Base-by-base conservation (phyloP, 306 rosid species). In the Castanospermum australe region DNA sequence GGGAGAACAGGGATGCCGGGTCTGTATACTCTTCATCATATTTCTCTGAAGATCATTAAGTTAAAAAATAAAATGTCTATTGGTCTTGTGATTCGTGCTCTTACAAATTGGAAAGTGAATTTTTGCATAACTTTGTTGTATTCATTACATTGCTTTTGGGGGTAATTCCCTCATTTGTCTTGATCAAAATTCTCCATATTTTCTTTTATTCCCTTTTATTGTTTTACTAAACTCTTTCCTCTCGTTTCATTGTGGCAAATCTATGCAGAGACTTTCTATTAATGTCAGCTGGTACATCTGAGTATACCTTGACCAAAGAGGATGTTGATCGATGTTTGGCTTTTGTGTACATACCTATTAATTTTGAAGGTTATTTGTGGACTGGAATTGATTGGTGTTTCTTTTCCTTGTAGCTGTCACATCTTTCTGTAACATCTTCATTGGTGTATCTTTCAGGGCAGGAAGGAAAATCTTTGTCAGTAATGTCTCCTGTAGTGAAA, bases 271-370 rank as follows among this genome's bases (percentile, higher is more conserved):
- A 83, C 77, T 84, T 88, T 79, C 71, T 81, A 50, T 79, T 84
- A 82, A 81, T 91, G 64, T 93, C 94, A 71, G 88, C 92, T 41
- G 98, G 98, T 52, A 91, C 98, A 66, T 82, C 91, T 42, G 99
- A 90, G 62, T 95, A 93, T 76, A 85, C 90, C 82, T 84, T 95
- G 87, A 89, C 91, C 73, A 91, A 91, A 90, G 97, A 95, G 54
- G 99, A 95, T 83, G 87, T 95, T 82, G 98, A 97, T 32, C 88
- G 63, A 20, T 84, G 86, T 66, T 79, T 95, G 89, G 82, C 88
- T 81, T 95, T 93, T 85, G 89, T 81, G 4, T 95, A 91, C 76
- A 73, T 93, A 82, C 99, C 99, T 60, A 90, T 88, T 82, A 95
- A 95, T 66, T 88, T 95, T 82, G 99, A 95, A 85, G 99, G 99